phyloP scores from a whole-genome alignment of 768 basidiomycete genomes.

The Nidularia sp. region DNA sequence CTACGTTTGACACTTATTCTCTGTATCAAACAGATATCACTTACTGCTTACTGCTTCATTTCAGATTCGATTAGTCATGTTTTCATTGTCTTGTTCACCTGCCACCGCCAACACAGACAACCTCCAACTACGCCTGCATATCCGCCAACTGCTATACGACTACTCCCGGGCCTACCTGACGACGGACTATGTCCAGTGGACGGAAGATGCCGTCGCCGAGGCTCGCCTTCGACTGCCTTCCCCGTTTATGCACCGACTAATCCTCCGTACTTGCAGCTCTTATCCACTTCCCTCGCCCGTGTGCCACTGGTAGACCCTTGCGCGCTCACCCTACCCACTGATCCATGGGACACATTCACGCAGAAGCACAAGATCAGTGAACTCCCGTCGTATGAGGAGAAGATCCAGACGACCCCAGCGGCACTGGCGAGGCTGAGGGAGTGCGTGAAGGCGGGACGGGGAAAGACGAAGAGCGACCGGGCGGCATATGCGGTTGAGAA shows the following conservation, averaged over 20 bases:
- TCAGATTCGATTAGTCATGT: too few species aligned
- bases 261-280: conserved; percentile 20
- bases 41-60: too few species aligned
- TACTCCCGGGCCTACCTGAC: conserved; percentile 54
- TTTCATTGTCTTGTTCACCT: too few species aligned
- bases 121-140: conserved; percentile 33
- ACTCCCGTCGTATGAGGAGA: conserved; percentile 41
- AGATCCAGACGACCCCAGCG: conserved; percentile 29
- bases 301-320: conserved; percentile 48
- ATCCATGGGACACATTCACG: conserved; percentile 41
- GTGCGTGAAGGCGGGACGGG: conserved; percentile 13
- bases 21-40: too few species aligned
- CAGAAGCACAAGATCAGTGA: conserved; percentile 24
- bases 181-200: conserved; percentile 50
- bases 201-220: conserved; percentile 42
- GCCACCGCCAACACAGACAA: not conserved
- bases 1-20: too few species aligned
- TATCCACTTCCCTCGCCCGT: conserved; percentile 34
- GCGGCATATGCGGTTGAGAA: too few species aligned
- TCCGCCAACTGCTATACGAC: conserved; percentile 48
- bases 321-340: conserved; percentile 47
- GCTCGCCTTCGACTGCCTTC: conserved; percentile 12
- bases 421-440: conserved; percentile 29
- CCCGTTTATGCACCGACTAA: not conserved
- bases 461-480: conserved; percentile 25